Evolutionary conservation across 352 stramenopile genomes (phyloP).

Genomic region (Phytophthora podocarpi): DNA sequence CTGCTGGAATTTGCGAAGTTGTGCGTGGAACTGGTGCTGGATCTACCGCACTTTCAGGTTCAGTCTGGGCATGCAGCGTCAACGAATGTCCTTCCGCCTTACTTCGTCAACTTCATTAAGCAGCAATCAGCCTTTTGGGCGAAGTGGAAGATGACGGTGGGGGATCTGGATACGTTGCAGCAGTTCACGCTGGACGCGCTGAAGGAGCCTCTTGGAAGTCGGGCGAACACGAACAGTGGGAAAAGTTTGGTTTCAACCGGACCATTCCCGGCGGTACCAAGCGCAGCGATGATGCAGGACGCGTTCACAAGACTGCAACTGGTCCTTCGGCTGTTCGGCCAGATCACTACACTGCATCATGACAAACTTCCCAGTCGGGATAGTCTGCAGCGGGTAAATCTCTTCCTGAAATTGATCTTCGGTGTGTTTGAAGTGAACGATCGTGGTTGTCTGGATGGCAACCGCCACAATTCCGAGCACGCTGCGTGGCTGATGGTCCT

Average conservation of each 20-base stretch:
- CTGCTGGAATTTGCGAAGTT: slow-evolving; percentile 75
- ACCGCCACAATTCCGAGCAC: slow-evolving; percentile 37
- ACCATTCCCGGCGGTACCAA: slow-evolving; percentile 50
- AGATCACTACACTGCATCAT: slow-evolving; percentile 77
- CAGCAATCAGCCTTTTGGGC: slow-evolving; percentile 71
- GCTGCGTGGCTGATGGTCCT: slow-evolving; percentile 71
- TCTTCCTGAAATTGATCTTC: slow-evolving; percentile 61
- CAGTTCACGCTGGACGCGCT: slow-evolving; percentile 61
- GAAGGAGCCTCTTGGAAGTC: slow-evolving; percentile 53
- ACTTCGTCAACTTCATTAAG: slow-evolving; percentile 90
- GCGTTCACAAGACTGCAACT: slow-evolving; percentile 76
- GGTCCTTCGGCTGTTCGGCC: slow-evolving; percentile 56
- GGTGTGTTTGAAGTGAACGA: slow-evolving; percentile 73
- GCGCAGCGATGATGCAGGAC: slow-evolving; percentile 73
- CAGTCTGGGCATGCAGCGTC: slow-evolving; percentile 50
- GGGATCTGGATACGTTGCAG: slow-evolving; percentile 63
- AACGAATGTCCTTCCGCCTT: slow-evolving; percentile 75
- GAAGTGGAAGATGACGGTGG: slow-evolving; percentile 74
- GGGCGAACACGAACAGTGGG: slow-evolving; percentile 14
- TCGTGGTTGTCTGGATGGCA: slow-evolving; percentile 42
- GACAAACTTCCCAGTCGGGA: slow-evolving; percentile 45
- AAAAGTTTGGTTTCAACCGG: not conserved
- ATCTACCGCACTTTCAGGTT: slow-evolving; percentile 74
- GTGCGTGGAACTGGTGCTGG: slow-evolving; percentile 76
- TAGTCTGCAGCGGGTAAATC: slow-evolving; percentile 52